phyloP scores from a whole-genome alignment of 2,329 filamentous ascomycete species.

The Hypomyces perniciosus region DNA sequence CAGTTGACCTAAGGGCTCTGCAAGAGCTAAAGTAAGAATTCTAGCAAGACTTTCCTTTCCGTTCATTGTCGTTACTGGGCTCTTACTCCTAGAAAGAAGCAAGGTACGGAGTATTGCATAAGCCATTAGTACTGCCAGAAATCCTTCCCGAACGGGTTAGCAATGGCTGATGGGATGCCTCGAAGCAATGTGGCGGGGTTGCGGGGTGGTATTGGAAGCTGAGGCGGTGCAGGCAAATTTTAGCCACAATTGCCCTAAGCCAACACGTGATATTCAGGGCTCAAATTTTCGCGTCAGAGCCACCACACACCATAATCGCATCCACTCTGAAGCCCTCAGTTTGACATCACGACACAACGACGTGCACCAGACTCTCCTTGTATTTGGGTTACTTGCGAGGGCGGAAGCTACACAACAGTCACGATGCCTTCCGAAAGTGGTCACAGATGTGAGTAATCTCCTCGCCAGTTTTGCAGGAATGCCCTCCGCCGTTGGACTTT shows the following conservation, averaged over 20 bases:
- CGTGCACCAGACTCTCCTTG: conserved; percentile 36
- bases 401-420: conserved; percentile 45
- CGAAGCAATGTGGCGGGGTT: neutral
- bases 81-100: no score
- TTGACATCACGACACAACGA: conserved; percentile 39
- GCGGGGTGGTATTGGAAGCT: neutral
- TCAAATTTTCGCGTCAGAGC: conserved; percentile 28
- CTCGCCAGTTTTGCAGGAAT: neutral
- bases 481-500: neutral
- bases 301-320: conserved; percentile 31
- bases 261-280: conserved; percentile 33
- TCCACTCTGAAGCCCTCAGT: conserved; percentile 27
- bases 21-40: no score
- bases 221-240: conserved; percentile 5
- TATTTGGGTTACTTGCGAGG: conserved; percentile 42
- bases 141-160: conserved; percentile 4
- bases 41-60: no score
- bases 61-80: no score
- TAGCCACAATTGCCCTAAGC: conserved; percentile 24
- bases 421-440: conserved; percentile 85
- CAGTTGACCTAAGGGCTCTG: no score
- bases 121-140: no score
- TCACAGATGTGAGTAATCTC: conserved; percentile 70
- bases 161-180: neutral
- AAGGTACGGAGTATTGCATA: no score